Base-by-base conservation (phyloP, 2,329 filamentous ascomycete species). In the Botrytis squamosa region DNA sequence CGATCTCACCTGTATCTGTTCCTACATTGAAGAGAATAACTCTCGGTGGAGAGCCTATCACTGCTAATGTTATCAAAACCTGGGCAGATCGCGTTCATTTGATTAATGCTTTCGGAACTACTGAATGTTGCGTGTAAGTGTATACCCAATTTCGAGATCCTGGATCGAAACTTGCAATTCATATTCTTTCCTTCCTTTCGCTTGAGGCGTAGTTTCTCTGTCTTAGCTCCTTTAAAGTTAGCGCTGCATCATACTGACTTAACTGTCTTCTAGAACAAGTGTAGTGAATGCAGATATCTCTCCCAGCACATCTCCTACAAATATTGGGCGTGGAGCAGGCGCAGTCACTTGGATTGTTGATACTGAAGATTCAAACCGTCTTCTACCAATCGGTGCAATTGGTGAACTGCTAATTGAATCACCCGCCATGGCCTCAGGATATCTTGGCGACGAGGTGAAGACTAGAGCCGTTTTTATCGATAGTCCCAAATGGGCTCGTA, bases 361-460 rank as follows among this genome's bases (percentile, higher is more conserved):
- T 66, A 81, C 82, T 3, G 75, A 79, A 4, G 80, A 84, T 52
- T 80, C 81, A 25, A 77, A 84, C 59, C 80, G 62, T 20, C 78
- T 83, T 16, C 75, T 78, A 22, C 80, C 82, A 22, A 67, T 80
- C 22, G 83, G 82, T 3, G 68, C 73, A 29, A 76, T 83, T n/a
- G 83, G 83, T 18, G 83, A 84, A 75, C 77, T 85, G 20, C 77
- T 82, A 3, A 76, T 85, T 3, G 80, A 83, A 70, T 83, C 83
- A 6, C 81, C 80, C 20, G 75, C 80, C 5, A 74, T 85, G 12
- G 83, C 81, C 3, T 74, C 79, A 22, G 84, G 81, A 25, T 85
- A 85, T 73, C 77, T 85, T 9, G 80, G 83, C 38, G 81, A 83
- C 38, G 78, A 79, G 0, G 77, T 78, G 25, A 82, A 81, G 69